Conservation (phyloP, 2,329 filamentous ascomycete genomes). For the Penicillium corylophilum region DNA sequence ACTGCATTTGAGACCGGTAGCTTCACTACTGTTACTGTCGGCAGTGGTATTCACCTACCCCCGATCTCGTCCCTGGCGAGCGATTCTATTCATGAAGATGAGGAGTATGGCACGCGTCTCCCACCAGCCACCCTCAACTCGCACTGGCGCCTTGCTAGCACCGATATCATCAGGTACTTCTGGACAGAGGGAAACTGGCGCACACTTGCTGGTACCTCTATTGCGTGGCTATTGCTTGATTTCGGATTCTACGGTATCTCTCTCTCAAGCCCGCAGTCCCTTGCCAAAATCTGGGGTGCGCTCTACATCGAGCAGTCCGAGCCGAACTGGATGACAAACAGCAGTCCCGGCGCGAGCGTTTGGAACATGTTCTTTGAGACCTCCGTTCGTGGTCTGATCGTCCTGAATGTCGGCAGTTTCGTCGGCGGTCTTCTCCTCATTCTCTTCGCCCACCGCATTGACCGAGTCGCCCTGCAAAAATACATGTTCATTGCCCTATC, state of each 20-base stretch:
- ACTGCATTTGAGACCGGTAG: slow-evolving; percentile 21
- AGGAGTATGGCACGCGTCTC: slow-evolving; percentile 20
- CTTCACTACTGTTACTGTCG: slow-evolving; percentile 16
- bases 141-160: slow-evolving; percentile 39
- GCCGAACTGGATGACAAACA: slow-evolving; percentile 39
- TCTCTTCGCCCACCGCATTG: slow-evolving; percentile 38
- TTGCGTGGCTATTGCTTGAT: slow-evolving; percentile 57
- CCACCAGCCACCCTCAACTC: slow-evolving; percentile 43
- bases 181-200: slow-evolving; percentile 46
- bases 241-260: slow-evolving; percentile 60
- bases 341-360: slow-evolving; percentile 41
- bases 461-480: slow-evolving; percentile 46
- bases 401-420: slow-evolving; percentile 45
- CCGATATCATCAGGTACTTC: slow-evolving; percentile 44
- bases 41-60: slow-evolving; percentile 22
- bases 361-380: slow-evolving; percentile 42
- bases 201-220: slow-evolving; percentile 46
- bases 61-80: slow-evolving; percentile 28
- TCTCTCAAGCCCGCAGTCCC: slow-evolving; percentile 45
- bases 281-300: slow-evolving; percentile 42
- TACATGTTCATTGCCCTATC: slow-evolving; percentile 46
- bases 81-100: slow-evolving; percentile 24
- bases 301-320: slow-evolving; percentile 28
- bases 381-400: slow-evolving; percentile 40
- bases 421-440: slow-evolving; percentile 45